A percentile compares a stretch with the other conserved stretches of the same genome.
phyloP scores from a whole-genome alignment of 1,139 yeast genomes.

The Meyerozyma carpophila region DNA sequence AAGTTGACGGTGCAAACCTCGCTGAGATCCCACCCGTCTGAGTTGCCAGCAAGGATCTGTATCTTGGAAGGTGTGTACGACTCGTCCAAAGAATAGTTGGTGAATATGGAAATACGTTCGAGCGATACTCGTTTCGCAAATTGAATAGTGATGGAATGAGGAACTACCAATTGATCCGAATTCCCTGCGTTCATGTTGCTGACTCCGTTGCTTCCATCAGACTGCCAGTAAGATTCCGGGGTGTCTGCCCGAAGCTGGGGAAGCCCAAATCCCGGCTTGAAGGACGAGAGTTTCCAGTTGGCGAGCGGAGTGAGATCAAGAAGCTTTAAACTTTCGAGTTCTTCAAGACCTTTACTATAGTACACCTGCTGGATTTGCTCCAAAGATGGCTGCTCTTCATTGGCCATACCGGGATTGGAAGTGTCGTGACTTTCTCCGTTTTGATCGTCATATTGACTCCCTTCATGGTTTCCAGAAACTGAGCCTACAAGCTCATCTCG shows the following conservation, averaged over 20 bases:
- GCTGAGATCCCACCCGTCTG: constrained; percentile 71
- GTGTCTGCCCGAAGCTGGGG: constrained; percentile 68
- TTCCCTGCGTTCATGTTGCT: constrained; percentile 21
- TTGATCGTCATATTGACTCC: constrained; percentile 12
- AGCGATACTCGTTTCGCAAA: constrained; percentile 76
- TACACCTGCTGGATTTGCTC: constrained; percentile 40
- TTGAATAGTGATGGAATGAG: constrained; percentile 76
- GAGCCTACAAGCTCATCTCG: constrained; percentile 32
- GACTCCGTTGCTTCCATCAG: constrained; percentile 63
- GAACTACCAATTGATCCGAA: constrained; percentile 52
- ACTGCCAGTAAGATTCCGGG: constrained; percentile 84
- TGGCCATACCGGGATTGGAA: constrained; percentile 3
- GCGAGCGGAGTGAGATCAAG: constrained; percentile 79
- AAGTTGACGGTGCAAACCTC: constrained; percentile 68
- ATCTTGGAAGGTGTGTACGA: constrained; percentile 86
- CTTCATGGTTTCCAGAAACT: constrained; percentile 12
- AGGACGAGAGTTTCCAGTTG: constrained; percentile 79
- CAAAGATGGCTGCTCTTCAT: constrained; percentile 25
- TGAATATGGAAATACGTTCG: constrained; percentile 65
- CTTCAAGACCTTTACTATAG: constrained; percentile 45
- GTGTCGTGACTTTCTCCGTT: constrained; percentile 8
- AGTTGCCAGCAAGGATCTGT: constrained; percentile 73
- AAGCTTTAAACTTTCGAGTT: constrained; percentile 52
- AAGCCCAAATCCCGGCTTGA: constrained; percentile 69
- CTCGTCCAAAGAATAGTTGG: constrained; percentile 68